Conservation (phyloP, 2,329 filamentous ascomycete genomes). For the Byssochlamys sp. region DNA sequence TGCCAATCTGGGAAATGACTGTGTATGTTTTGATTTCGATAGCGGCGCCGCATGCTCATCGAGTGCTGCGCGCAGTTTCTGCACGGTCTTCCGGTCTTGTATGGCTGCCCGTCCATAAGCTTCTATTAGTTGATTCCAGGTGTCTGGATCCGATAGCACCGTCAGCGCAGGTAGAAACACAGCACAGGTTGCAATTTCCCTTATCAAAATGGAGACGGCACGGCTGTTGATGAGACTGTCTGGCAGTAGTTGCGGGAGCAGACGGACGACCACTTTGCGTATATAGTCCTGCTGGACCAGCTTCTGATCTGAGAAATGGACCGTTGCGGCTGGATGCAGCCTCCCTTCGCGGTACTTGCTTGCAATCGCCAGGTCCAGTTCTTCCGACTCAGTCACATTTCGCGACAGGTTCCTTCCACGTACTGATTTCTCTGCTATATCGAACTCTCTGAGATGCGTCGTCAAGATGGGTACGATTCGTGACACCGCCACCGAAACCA, state of each 20-base stretch:
- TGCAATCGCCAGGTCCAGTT: constrained; percentile 91
- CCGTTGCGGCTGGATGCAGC: constrained; percentile 72
- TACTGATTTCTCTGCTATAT: constrained; percentile 77
- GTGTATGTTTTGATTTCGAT: constrained; percentile 54
- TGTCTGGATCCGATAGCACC: constrained; percentile 80
- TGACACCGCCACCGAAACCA: constrained; percentile 73
- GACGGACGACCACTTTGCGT: constrained; percentile 59
- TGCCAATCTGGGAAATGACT: constrained; percentile 66
- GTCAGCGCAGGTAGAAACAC: constrained; percentile 73
- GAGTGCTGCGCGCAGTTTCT: constrained; percentile 78
- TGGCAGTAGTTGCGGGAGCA: constrained; percentile 68
- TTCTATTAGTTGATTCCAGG: constrained; percentile 94
- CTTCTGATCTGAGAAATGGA: constrained; percentile 76
- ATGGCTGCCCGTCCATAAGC: constrained; percentile 75
- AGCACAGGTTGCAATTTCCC: constrained; percentile 88
- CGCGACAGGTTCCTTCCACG: constrained; percentile 79
- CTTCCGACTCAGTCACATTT: constrained; percentile 88
- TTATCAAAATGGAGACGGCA: constrained; percentile 68
- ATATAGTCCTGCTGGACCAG: constrained; percentile 80
- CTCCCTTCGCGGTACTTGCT: constrained; percentile 82
- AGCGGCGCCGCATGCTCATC: constrained; percentile 87
- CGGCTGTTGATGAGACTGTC: constrained; percentile 65
- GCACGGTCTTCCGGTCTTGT: constrained; percentile 89
- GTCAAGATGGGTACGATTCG: constrained; percentile 81
- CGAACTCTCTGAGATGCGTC: constrained; percentile 78